Base-by-base conservation (phyloP, 2,329 filamentous ascomycete species). In the Delphinella strobiligena region DNA sequence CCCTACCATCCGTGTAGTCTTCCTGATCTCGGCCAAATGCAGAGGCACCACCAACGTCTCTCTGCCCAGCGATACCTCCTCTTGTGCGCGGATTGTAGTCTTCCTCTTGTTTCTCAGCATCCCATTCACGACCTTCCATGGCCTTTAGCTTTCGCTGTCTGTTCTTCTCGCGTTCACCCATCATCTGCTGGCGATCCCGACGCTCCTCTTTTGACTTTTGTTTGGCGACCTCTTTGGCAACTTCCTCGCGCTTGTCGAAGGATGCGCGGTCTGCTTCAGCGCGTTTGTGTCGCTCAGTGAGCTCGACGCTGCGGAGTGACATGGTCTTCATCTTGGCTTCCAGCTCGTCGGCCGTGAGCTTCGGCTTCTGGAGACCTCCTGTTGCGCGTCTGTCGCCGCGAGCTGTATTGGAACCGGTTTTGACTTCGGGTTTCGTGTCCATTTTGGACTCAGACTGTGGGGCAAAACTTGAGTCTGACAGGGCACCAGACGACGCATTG, bases 241-340 rank as follows among this genome's bases (percentile, higher is more conserved):
- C 60, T 24, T 72, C 70, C 51, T 82, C 78, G n/a, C 76, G 68
- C 42, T 76, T 68, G 31, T 75, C 67, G 53, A 79, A 81, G 0
- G 69, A 72, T 3, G 75, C 75, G 39, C 72, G 69, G 47, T 82
- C 78, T n/a, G 75, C 75, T 60, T 81, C 74, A n/a, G 76, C 75
- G 18, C 75, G 68, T 1, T 71, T 72, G 51, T 82, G 75, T 0
- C 74, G 74, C 7, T 72, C 75, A 7, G 68, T 66, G 11, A 74
- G 65, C 36, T 71, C 67, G 4, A 70, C 71, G 38, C 78, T 80
- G 42, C 77, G 72, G 47, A 78, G 66, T 45, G 69, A 69, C 49
- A 79, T 80, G 27, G 67, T 65, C 5, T 71, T 74, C 44, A 82
- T 71, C 45, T 74, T 74, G 34, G 69, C 71, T 3, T 66, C 68